Evolutionary conservation across 78 protist genomes (phyloP).

Genomic region (Dictyostelium capitatum): DNA sequence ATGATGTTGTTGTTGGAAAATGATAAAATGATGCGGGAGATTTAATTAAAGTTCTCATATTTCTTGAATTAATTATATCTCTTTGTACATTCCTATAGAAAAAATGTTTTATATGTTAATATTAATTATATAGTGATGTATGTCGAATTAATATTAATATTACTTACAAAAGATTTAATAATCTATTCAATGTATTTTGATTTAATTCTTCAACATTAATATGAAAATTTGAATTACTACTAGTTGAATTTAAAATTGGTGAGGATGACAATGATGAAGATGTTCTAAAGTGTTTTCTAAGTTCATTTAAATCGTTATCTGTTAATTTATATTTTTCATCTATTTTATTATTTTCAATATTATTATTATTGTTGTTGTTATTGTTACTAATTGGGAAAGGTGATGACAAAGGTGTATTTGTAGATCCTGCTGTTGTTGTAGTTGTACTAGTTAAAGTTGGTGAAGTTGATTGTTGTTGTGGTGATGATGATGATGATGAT

Average conservation of each 20-base stretch:
- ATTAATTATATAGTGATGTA: no score
- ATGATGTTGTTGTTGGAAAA: neutral
- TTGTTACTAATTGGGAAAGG: neutral
- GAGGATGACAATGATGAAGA: neutral
- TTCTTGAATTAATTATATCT: neutral
- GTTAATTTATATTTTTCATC: neutral
- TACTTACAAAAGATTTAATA: neutral
- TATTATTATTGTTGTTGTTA: neutral
- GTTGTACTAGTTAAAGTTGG: neutral
- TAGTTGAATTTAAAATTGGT: neutral
- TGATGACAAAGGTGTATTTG: neutral
- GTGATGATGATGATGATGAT: conserved; percentile 3
- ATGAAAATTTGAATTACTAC: neutral
- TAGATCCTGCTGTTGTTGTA: neutral
- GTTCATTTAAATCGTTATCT: neutral
- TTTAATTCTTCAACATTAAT: neutral
- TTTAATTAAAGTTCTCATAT: neutral
- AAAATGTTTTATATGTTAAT: no score
- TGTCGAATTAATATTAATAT: neutral
- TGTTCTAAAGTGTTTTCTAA: neutral
- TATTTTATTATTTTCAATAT: neutral
- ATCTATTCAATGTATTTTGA: conserved; percentile 10
- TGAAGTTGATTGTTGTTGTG: neutral
- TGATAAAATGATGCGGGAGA: conserved; percentile 17
- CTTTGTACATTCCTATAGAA: neutral